Base-by-base conservation (phyloP, 495 filamentous ascomycete species). In the Talaromyces stipitatus region DNA sequence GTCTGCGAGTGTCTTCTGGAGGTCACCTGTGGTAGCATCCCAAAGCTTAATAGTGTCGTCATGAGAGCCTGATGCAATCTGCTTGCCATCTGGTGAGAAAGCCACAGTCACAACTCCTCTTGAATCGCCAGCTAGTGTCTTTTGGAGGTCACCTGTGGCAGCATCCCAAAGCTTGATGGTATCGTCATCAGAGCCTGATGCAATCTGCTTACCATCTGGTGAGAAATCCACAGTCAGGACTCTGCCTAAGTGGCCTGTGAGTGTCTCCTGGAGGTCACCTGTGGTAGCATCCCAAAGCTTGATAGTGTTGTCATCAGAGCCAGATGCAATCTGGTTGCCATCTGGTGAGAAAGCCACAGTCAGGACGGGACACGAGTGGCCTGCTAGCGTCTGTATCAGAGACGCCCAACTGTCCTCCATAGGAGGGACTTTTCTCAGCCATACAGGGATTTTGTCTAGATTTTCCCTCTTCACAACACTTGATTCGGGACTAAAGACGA, bases 141-240 rank as follows among this genome's bases (percentile, higher is more conserved):
- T n/a, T n/a, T 62, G 60, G 10, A 57, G 58, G 1, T 29, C 12
- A 26, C 62, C 62, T 7, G 55, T 61, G 5, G 12, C 53, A 8
- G 54, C 7, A 56, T 68, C 57, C 65, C 60, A 68, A 24, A 69
- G 53, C 50, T 47, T 36, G 10, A 68, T 41, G 30, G 59, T 69
- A 2, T 56, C 58, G 52, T 61, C 50, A 28, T 32, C 14, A 29
- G 50, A 59, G n/a, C 50, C 60, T 18, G 56, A 55, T 33, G 30
- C 38, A 26, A 59, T 33, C 20, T 28, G 26, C 50, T 55, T 36
- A 20, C 36, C 32, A 50, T 61, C 57, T 32, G 60, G 57, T 23
- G 60, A 59, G 57, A 59, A 61, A 23, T 32, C 57, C 18, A 61
- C 20, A 16, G 57, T 28, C 20, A 12, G 9, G 24, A 59, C 56